These are phyloP conservation scores for Lanmaoa pseudosensibilis DNA, from an alignment of 768 basidiomycete genomes.

Conservation along the genomic window DNA sequence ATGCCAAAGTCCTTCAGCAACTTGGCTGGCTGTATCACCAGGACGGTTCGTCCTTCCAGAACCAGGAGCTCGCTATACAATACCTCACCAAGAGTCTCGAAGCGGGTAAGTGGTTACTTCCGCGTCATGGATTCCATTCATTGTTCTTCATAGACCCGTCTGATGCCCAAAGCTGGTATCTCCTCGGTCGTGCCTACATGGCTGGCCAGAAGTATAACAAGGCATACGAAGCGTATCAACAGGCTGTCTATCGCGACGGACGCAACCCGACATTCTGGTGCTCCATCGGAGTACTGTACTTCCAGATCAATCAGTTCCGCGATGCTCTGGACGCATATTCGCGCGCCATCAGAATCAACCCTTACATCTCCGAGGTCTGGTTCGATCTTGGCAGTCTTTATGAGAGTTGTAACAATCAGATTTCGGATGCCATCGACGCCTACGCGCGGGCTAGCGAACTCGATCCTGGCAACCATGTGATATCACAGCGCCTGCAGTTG, in stretches of 20 bases:
- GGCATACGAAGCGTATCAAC: slow-evolving; percentile 98
- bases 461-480: slow-evolving; percentile 81
- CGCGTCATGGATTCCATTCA: not conserved
- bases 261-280: slow-evolving; percentile 99
- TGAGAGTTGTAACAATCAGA: slow-evolving; percentile 98
- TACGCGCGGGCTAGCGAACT: slow-evolving; percentile 94
- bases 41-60: slow-evolving; percentile 91
- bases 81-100: slow-evolving; percentile 95
- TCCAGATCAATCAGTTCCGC: slow-evolving; percentile 99
- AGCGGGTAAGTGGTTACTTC: slow-evolving; percentile 60
- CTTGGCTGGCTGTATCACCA: slow-evolving; percentile 98
- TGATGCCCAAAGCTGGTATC: slow-evolving; percentile 98
- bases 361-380: slow-evolving; percentile 81
- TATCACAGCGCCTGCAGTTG: slow-evolving; percentile 76
- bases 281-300: slow-evolving; percentile 97
- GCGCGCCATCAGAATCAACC: slow-evolving; percentile 97
- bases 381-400: slow-evolving; percentile 97
- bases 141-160: slow-evolving; percentile 63
- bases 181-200: slow-evolving; percentile 98
- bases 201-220: slow-evolving; percentile 98
- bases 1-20: slow-evolving; percentile 97
- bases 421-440: slow-evolving; percentile 97
- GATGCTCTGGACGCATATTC: slow-evolving; percentile 99
- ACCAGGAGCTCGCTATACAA: slow-evolving; percentile 90
- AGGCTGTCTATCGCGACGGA: slow-evolving; percentile 98